Conservation (phyloP, 2,329 filamentous ascomycete species). For the Colletotrichum falcatum region DNA sequence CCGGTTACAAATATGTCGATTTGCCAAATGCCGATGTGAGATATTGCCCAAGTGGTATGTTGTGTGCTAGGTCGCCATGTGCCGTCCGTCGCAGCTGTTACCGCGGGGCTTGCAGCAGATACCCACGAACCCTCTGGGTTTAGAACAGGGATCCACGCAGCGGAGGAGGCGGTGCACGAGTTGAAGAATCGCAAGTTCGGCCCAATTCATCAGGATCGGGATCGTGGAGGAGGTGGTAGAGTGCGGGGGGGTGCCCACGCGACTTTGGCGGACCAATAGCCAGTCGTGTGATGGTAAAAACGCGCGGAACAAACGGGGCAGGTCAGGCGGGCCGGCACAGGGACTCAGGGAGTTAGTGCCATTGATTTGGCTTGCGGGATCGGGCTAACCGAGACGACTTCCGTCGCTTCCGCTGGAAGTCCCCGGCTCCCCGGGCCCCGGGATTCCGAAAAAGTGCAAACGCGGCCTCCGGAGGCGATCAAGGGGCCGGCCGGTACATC, state of each 20-base stretch:
- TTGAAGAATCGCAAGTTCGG: background rate
- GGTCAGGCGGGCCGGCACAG: slow-evolving; percentile 7
- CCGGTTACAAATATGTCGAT: slow-evolving; percentile 3
- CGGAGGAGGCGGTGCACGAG: background rate
- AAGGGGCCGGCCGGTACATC: background rate
- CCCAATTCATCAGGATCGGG: background rate
- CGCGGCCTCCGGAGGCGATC: background rate
- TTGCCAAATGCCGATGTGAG: background rate
- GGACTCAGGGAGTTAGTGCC: slow-evolving; percentile 16
- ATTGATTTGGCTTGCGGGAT: background rate
- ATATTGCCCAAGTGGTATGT: background rate
- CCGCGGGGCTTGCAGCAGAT: too few relatives aligned
- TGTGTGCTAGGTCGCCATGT: background rate
- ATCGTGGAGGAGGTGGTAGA: slow-evolving; percentile 7
- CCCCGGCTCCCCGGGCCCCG: background rate
- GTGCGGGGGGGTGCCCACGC: slow-evolving; percentile 19
- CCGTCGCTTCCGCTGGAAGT: background rate
- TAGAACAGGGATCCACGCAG: too few relatives aligned
- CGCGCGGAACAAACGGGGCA: background rate
- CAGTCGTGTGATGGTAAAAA: slow-evolving; percentile 16
- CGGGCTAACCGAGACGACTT: slow-evolving; percentile 35
- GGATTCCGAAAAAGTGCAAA: background rate
- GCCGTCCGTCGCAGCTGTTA: background rate
- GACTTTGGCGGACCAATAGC: slow-evolving; percentile 22
- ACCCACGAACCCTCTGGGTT: background rate